Conservation (phyloP, 139 green algal species). For the Chlamydomonas applanata region DNA sequence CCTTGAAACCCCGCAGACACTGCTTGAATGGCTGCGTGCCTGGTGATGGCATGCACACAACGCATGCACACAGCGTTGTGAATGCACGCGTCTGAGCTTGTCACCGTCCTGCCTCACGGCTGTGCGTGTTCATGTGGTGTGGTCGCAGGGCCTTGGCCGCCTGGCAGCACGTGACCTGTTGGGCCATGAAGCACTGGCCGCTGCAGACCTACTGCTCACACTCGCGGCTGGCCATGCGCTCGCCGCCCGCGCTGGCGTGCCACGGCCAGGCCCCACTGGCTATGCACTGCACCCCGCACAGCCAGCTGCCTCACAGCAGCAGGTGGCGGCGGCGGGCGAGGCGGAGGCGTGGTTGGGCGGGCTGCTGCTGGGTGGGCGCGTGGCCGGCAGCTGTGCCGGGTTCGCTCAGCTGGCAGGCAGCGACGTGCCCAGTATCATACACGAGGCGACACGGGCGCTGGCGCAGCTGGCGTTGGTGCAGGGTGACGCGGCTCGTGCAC, state of each 20-base stretch:
- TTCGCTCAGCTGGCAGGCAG: neutral
- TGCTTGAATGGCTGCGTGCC: too few species aligned
- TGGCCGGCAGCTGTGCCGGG: conserved; percentile 16
- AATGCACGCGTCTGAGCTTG: too few species aligned
- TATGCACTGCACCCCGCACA: neutral
- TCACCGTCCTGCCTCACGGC: too few species aligned
- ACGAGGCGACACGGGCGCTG: neutral
- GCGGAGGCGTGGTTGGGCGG: conserved; percentile 2
- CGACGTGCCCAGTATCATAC: neutral
- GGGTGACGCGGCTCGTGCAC: conserved; percentile 46
- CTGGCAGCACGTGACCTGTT: conserved; percentile 32
- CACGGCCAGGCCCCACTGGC: neutral
- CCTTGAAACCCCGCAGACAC: too few species aligned
- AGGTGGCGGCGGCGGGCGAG: neutral
- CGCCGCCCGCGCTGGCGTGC: conserved; percentile 22
- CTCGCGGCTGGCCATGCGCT: conserved; percentile 16
- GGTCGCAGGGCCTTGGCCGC: conserved; percentile 39
- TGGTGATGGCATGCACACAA: too few species aligned
- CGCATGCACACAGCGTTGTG: too few species aligned
- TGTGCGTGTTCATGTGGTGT: too few species aligned
- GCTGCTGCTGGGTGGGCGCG: conserved; percentile 25
- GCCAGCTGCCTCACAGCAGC: neutral
- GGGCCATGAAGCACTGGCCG: conserved; percentile 35
- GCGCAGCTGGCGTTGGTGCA: conserved; percentile 54
- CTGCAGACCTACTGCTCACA: conserved; percentile 46